Conservation (phyloP, 2,329 filamentous ascomycete genomes). For the Calonectria montana region DNA sequence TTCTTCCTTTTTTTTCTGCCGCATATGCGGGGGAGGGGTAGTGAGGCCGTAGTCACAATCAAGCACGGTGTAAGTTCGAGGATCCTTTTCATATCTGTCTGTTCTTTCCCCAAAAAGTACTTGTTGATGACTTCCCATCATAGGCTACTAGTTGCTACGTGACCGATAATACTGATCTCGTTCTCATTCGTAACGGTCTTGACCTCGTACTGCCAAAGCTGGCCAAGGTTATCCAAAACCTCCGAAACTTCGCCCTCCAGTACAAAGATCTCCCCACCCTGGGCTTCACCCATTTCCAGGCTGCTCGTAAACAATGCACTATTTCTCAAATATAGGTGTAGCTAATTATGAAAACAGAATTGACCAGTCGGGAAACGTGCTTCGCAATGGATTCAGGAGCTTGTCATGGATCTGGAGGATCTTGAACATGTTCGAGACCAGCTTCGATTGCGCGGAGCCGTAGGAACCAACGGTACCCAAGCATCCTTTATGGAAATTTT, state of each 20-base stretch:
- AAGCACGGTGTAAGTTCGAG: too few species aligned
- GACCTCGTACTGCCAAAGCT: constrained; percentile 28
- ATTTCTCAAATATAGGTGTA: too few species aligned
- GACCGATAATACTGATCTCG: constrained; percentile 31
- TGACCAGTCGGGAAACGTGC: constrained; percentile 32
- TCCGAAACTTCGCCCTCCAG: constrained; percentile 26
- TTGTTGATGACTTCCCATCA: neutral
- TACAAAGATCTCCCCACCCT: constrained; percentile 29
- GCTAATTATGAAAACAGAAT: neutral
- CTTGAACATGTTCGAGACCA: constrained; percentile 26
- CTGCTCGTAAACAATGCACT: constrained; percentile 1
- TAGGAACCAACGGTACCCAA: constrained; percentile 33
- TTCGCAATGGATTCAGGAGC: constrained; percentile 31
- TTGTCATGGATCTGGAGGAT: constrained; percentile 28
- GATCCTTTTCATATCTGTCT: too few species aligned
- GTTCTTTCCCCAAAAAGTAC: too few species aligned
- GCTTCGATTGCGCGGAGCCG: constrained; percentile 24
- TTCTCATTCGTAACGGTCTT: constrained; percentile 30
- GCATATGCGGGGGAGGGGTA: too few species aligned
- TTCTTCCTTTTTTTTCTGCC: too few species aligned
- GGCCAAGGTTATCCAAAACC: constrained; percentile 31
- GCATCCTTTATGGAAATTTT: constrained; percentile 30
- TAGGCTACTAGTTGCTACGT: constrained; percentile 16
- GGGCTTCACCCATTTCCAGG: constrained; percentile 24
- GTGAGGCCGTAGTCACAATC: too few species aligned